Evolutionary conservation across 352 stramenopile species (phyloP), one percentile per base, ranked within the genome.

Genomic region (Globisporangium abappressorium): DNA sequence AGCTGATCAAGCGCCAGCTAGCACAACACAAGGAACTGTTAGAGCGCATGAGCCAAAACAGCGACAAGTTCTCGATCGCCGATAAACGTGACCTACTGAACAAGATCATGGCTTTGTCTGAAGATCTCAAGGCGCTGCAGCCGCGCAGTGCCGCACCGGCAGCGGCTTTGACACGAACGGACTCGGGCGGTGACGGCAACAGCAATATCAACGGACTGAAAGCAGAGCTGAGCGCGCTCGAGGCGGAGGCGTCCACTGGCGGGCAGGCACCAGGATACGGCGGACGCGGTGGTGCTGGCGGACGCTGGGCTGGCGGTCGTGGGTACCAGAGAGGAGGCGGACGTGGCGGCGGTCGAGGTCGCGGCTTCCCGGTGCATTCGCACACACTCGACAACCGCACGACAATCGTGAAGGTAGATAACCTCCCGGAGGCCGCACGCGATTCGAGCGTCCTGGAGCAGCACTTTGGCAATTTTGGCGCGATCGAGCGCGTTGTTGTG

Each of bases 381-480:
- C 75, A 94, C 66, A 84, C 87, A 1, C 70, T 96, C 55, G 88
- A 96, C 69, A 94, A 94, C 68, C 88, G 88, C 57, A 94, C 88
- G 22, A 94, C 85, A 55, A 92, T 93, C 57, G 82, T 96, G 11
- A 87, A 90, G 59, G 78, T 96, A 54, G 80, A 72, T 33, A 90
- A 92, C 41, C 61, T 94, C 24, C 86, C 86, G 0, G 85, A 93
- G 41, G 88, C 90, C 38, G 82, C 85, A n/a, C 76, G 85, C 7
- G 85, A 94, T 60, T 70, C 82, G 22, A 85, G 85, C 34, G 88
- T 93, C 38, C 57, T 94, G 63, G 85, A 91, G 65, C 86, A 96
- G 77, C 88, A 96, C 58, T 96, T 96, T 76, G 84, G 83, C 66
- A 88, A 88, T 58, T 96, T 93, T 78, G 88, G 88, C n/a, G 74